Conservation (phyloP, 306 rosid genomes). For the Alnus glutinosa region DNA sequence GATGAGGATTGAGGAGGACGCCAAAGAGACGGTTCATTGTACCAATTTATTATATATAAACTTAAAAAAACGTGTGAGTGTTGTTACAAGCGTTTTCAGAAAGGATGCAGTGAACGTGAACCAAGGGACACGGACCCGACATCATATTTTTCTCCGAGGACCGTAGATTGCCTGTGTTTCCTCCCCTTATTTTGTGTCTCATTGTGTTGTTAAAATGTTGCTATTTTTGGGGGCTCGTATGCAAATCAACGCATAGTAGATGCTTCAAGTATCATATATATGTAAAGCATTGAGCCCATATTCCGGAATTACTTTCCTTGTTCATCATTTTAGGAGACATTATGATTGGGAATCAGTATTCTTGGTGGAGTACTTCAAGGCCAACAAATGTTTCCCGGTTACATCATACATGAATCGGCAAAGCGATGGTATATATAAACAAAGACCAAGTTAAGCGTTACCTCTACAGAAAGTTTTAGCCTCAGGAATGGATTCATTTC, state of each 20-base stretch:
- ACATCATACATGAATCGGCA: not conserved
- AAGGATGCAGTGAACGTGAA: conserved; percentile 38
- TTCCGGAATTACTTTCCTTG: conserved; percentile 16
- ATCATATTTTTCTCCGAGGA: conserved; percentile 44
- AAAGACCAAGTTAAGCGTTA: not conserved
- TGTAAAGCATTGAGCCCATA: not conserved
- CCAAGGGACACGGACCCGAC: conserved; percentile 43
- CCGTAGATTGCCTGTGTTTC: conserved; percentile 38
- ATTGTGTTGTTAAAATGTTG: not conserved
- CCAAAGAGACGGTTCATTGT: conserved; percentile 29
- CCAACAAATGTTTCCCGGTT: not conserved
- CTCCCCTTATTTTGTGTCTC: conserved; percentile 22
- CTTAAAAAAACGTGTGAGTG: not conserved
- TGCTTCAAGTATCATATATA: conserved; percentile 13
- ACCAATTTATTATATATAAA: conserved; percentile 3
- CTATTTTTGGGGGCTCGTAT: not conserved
- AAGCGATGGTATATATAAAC: not conserved
- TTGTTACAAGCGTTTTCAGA: not conserved
- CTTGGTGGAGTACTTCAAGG: conserved; percentile 11
- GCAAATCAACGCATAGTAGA: not conserved
- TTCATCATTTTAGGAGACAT: conserved; percentile 13
- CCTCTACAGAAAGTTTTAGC: not conserved
- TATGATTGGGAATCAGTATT: conserved; percentile 26
- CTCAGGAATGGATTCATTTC: not conserved
- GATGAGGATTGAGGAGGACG: not conserved